phyloP scores from a whole-genome alignment of 2,329 filamentous ascomycete species.

The Colletotrichum liriopes region DNA sequence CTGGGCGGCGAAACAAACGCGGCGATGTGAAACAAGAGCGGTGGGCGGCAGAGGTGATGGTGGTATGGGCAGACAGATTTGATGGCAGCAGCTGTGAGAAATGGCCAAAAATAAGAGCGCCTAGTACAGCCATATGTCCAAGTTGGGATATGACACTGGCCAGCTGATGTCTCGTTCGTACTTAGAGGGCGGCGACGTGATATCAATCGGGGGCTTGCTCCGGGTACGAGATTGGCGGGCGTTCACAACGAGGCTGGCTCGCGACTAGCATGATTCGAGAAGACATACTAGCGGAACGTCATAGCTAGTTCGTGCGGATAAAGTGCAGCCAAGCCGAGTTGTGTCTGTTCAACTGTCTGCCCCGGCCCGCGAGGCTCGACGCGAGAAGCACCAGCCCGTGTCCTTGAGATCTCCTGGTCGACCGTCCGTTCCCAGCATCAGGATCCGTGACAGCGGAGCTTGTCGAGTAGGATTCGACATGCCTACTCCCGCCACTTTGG shows the following conservation, averaged over 20 bases:
- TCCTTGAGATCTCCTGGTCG: constrained; percentile 25
- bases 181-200: constrained; percentile 30
- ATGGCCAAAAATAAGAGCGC: constrained; percentile 31
- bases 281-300: constrained; percentile 14
- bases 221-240: constrained; percentile 19
- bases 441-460: constrained; percentile 38
- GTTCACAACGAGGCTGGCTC: constrained; percentile 26
- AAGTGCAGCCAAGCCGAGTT: constrained; percentile 6
- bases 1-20: constrained; percentile 40
- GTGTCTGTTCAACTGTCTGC: constrained; percentile 17
- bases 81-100: constrained; percentile 42
- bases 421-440: constrained; percentile 36
- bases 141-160: constrained; percentile 14
- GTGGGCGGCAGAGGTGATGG: constrained; percentile 35
- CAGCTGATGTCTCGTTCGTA: constrained; percentile 31
- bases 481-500: neutral
- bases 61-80: constrained; percentile 24
- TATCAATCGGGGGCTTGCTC: constrained; percentile 25
- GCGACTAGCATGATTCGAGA: constrained; percentile 23
- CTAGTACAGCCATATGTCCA: neutral
- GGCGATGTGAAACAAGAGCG: constrained; percentile 42
- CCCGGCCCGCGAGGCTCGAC: constrained; percentile 19
- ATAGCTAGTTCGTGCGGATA: constrained; percentile 14
- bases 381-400: constrained; percentile 31
- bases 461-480: constrained; percentile 16